Evolutionary conservation across 345 rosid genomes (phyloP), one percentile per base, ranked within the genome.

Genomic region (Pistacia integerrima): DNA sequence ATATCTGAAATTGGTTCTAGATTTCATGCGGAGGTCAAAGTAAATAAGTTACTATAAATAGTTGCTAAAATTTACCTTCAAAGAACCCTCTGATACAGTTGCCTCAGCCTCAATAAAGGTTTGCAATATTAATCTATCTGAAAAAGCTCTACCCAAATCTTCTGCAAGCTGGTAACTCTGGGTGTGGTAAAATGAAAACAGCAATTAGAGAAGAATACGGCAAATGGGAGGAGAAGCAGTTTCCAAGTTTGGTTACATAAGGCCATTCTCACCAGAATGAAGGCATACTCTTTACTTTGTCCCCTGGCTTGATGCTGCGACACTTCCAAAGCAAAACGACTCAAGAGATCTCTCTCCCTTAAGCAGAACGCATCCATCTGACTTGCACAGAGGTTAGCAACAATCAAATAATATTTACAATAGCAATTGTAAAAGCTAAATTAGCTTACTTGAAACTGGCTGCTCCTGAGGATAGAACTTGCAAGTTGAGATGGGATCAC

Each of bases 291-390:
- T 78, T 86, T 86, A 70, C 83, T 89, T 81, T 83, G 85, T 80
- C 98, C 98, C 67, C 77, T 86, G 49, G 89, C 88, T 82, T 88
- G 93, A 82, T 70, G 80, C 38, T 77, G 85, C 22, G 88, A 85
- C 61, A 96, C 86, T 84, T 90, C 94, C 11, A 80, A 75, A 41
- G 86, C 92, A 78, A 93, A 92, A 69, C 81, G 87, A 76, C 80
- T 82, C 74, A 96, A 79, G 56, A 96, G 93, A 85, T 96, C 97
- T 79, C 97, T 80, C 86, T 95, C 99, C 81, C 97, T 90, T 79
- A 89, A 72, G 79, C 88, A 84, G 82, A 93, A 87, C 9, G 84
- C 88, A 82, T 88, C 86, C 73, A 83, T 79, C 98, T 92, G 89
- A 79, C 69, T 77, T 10, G 58, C 48, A 51, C 81, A 67, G 61